Base-by-base conservation (phyloP, 495 filamentous ascomycete species). In the Penicillium silybi region DNA sequence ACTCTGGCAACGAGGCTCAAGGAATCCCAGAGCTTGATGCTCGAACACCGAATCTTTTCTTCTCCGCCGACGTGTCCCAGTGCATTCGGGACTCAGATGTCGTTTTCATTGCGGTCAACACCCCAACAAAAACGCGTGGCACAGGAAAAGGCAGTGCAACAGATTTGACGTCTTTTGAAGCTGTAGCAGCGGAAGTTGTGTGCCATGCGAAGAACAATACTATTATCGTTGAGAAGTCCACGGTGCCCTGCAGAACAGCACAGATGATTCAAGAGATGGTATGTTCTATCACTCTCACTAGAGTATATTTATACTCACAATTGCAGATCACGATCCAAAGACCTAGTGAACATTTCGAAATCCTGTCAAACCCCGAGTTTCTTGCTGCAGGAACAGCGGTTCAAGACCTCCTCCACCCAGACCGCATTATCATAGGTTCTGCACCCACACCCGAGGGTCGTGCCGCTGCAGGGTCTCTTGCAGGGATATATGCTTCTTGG, bases 361-460 rank as follows among this genome's bases (percentile, higher is more conserved):
- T 92, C 26, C 78, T 92, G 4, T 89, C 86, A 6, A 92, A 90
- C 58, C 88, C 88, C 3, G 88, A 92, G 56, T 91, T 90, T 53
- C 70, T 91, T 0, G 84, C 88, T 10, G 87, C 87, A 50, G 88
- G 88, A 25, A 89, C 84, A 0, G 87, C 88, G 0, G 77, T 91
- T 41, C 63, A 75, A 6, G 81, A 91, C 57, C 69, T 91, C 10
- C 72, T 88, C 43, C 57, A 72, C 20, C 88, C 88, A 7, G 85
- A 87, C 51, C 81, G 88, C 16, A 78, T 91, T 13, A 72, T 91
- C 15, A 90, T 92, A 54, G 88, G 88, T 11, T 88, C 83, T 9
- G 62, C 76, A 7, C 63, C 69, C 10, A 87, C 80, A 0, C 41
- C 64, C 3, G 53, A 71, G 5, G 86, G 85, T 6, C 68, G 69